Evolutionary conservation across 2,329 filamentous ascomycete species (phyloP).

Genomic region (Cytospora paraplurivora): DNA sequence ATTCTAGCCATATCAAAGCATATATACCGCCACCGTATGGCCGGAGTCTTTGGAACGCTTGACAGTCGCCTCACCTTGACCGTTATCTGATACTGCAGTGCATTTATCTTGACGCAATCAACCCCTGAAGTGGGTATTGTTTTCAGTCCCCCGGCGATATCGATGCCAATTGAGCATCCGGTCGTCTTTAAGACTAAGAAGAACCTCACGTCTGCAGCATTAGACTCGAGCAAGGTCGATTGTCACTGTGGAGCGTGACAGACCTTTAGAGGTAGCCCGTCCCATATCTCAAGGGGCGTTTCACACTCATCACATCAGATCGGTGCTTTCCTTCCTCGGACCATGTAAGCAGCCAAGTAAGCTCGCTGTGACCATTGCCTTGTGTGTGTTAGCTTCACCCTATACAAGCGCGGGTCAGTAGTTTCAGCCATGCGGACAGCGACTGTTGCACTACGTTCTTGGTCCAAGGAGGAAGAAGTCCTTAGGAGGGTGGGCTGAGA

Average conservation of each 20-base stretch:
- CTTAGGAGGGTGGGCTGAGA: too few species aligned
- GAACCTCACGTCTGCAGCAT: not conserved
- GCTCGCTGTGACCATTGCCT: not conserved
- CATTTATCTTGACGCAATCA: not conserved
- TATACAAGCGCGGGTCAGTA: too few species aligned
- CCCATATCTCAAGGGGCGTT: not conserved
- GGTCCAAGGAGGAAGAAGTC: too few species aligned
- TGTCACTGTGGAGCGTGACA: not conserved
- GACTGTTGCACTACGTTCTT: too few species aligned
- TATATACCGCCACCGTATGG: conserved; percentile 20
- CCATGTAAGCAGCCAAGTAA: not conserved
- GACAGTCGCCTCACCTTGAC: not conserved
- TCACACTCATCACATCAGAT: not conserved
- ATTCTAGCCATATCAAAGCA: conserved; percentile 23
- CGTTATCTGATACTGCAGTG: not conserved
- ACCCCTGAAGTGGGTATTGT: not conserved
- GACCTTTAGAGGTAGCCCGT: not conserved
- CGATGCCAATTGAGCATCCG: not conserved
- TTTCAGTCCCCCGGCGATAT: not conserved
- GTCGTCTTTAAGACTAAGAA: not conserved
- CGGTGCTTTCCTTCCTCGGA: not conserved
- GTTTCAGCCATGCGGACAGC: too few species aligned
- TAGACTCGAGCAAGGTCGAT: not conserved
- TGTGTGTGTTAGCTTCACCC: not conserved
- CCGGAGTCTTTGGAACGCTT: not conserved